Evolutionary conservation across 192 early-diverging fungal genomes (phyloP).

Genomic region (Coemansia sp.): DNA sequence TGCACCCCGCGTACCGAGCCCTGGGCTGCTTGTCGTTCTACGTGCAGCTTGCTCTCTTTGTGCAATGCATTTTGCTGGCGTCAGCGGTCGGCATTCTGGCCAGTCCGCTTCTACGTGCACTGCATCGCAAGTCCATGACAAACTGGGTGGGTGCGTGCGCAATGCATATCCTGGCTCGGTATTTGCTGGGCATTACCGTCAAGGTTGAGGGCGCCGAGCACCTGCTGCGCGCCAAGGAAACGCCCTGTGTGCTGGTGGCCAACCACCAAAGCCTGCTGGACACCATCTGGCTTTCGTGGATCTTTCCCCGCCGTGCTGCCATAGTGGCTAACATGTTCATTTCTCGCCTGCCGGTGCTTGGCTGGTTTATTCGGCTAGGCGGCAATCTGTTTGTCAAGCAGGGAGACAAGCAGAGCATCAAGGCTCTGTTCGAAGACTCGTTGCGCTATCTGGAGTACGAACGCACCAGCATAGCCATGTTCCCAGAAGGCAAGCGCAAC

Average conservation of each 20-base stretch:
- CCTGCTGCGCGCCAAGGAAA: constrained; percentile 35
- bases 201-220: constrained; percentile 60
- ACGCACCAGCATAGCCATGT: constrained; percentile 78
- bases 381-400: constrained; percentile 87
- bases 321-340: constrained; percentile 71
- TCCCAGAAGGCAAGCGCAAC: constrained; percentile 87
- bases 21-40: constrained; percentile 27
- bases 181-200: constrained; percentile 57
- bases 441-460: constrained; percentile 69
- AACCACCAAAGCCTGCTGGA: constrained; percentile 88
- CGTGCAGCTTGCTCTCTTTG: constrained; percentile 31
- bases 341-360: constrained; percentile 67
- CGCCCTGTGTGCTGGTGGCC: constrained; percentile 66
- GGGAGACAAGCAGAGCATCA: constrained; percentile 70
- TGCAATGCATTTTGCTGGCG: constrained; percentile 26
- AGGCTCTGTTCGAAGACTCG: constrained; percentile 71
- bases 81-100: constrained; percentile 27
- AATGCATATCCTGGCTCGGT: constrained; percentile 52
- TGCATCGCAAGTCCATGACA: constrained; percentile 34
- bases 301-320: constrained; percentile 61
- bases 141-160: constrained; percentile 61
- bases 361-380: constrained; percentile 72
- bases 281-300: constrained; percentile 59
- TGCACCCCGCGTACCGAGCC: constrained; percentile 7
- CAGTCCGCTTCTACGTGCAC: constrained; percentile 19